Evolutionary conservation across 192 early-diverging fungal species (phyloP), one percentile per base, ranked within the genome.

Genomic region (Dispira parvispora): DNA sequence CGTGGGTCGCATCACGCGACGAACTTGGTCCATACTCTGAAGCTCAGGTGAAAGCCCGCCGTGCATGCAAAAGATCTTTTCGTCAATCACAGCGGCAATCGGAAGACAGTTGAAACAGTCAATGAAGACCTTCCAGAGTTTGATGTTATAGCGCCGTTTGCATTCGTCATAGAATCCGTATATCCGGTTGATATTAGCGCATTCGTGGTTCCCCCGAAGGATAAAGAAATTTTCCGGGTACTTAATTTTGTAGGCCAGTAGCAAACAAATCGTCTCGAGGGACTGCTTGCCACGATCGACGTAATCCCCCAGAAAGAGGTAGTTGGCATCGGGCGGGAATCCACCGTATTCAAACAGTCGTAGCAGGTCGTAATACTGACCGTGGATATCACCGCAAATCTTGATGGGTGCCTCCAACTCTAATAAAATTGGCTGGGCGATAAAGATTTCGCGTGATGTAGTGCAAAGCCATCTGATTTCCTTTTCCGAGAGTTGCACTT

Each of bases 211-310:
- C 55, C 95, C 95, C 68, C 95, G 84, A 64, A 98, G 79, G 67
- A 98, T 91, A 80, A 98, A 98, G 71, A 98, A 98, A 83, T 98
- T 98, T 64, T 95, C 95, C 3, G 93, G 95, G 73, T 90, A 98
- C 80, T 98, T 98, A 83, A 98, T 98, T 72, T 98, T 98, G 83
- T 98, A 98, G 27, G 93, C 92, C 49, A 98, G 80, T 55, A 98
- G 79, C 55, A 98, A 76, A 63, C 94, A 95, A 69, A 98, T 98
- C n/a, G 91, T 94, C 72, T 98, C 94, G 43, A 98, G 76, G 32
- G 88, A 93, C 75, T 98, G 94, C 70, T 98, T 98, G 61, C 94
- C 94, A 58, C 94, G 82, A 71, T 98, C 94, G 53, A 98, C 94
- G 72, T 98, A 98, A 71, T 98, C 94, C 45, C 94, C 94, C 69